Evolutionary conservation across 495 filamentous ascomycete species (phyloP), one percentile per base, ranked within the genome.

Genomic region (Letharia lupina): DNA sequence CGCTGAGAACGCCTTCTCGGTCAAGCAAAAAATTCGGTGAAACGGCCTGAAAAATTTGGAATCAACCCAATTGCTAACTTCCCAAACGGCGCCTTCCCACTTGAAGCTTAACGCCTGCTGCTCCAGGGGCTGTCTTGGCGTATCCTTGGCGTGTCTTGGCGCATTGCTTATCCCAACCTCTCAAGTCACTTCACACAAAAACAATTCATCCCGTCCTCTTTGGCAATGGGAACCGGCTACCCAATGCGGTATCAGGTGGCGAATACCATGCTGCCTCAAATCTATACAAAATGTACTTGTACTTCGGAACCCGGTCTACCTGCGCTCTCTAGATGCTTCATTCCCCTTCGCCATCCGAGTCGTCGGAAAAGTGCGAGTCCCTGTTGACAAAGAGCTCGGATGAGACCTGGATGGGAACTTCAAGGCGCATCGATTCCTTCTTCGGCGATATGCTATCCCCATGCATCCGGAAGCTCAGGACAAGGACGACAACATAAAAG

Each of bases 341-440:
- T 9, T 33, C 20, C 16, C 54, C 54, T 4, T 57, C 54, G 1
- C 54, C 54, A 37, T 57, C 54, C 28, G 60, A 37, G 15, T 62
- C 60, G 13, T 62, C 54, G 13, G 54, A 57, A 20, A 57, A 57
- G 15, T 57, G 54, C 54, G 54, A 57, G 15, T 57, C 54, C 54
- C 54, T 4, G 54, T 37, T 57, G 54, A 57, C 33, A 20, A 57
- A 57, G 5, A 31, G 15, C 31, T 33, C 48, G 1, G 48, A 52
- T 13, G 37, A 28, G 5, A 42, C 3, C 23, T 63, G 35, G 0
- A 63, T 31, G 4, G 37, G 37, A 20, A n/a, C 37, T 42, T 42
- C 37, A 33, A 56, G 37, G 8, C 11, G 15, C 35, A 18, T 41
- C 5, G 10, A 31, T 20, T 20, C 31, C 62, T 31, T 57, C 54